Conservation (phyloP, 2,329 filamentous ascomycete species). For the Exophiala alcalophila region DNA sequence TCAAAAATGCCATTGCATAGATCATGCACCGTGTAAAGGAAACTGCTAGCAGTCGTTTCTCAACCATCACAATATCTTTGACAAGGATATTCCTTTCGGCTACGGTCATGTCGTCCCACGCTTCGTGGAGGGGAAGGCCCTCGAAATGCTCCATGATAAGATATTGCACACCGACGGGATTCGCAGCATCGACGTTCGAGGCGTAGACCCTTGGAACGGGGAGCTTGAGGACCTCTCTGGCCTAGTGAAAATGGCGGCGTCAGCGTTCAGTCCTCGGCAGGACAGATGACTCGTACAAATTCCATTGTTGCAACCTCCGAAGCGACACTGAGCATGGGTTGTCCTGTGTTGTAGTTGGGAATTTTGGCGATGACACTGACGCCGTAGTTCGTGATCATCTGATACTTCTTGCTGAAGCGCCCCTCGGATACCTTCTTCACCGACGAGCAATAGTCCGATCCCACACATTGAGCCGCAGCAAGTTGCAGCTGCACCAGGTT, state of each 20-base stretch:
- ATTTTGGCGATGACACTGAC: constrained; percentile 36
- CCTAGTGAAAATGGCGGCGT: constrained; percentile 10
- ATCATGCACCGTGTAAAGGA: constrained; percentile 38
- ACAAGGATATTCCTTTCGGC: not conserved
- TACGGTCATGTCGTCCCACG: constrained; percentile 29
- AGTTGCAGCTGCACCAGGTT: no score
- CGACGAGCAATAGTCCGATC: no score
- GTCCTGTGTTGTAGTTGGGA: constrained; percentile 34
- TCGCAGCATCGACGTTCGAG: constrained; percentile 28
- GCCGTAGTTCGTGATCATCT: constrained; percentile 33
- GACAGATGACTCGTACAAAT: no score
- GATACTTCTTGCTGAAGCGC: constrained; percentile 36
- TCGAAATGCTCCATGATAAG: constrained; percentile 35
- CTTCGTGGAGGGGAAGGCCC: constrained; percentile 32
- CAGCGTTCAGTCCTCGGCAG: no score
- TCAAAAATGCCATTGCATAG: no score
- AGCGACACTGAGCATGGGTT: constrained; percentile 32
- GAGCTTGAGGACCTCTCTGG: constrained; percentile 26
- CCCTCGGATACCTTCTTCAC: constrained; percentile 27
- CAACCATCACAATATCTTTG: constrained; percentile 37
- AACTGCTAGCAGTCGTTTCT: constrained; percentile 38
- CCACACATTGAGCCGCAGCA: no score
- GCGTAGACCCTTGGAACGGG: constrained; percentile 32
- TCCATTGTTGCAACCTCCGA: constrained; percentile 35
- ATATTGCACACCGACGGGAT: constrained; percentile 32